Evolutionary conservation across 768 basidiomycete species (phyloP), one percentile per base, ranked within the genome.

Genomic region (Tricholoma matsutake): DNA sequence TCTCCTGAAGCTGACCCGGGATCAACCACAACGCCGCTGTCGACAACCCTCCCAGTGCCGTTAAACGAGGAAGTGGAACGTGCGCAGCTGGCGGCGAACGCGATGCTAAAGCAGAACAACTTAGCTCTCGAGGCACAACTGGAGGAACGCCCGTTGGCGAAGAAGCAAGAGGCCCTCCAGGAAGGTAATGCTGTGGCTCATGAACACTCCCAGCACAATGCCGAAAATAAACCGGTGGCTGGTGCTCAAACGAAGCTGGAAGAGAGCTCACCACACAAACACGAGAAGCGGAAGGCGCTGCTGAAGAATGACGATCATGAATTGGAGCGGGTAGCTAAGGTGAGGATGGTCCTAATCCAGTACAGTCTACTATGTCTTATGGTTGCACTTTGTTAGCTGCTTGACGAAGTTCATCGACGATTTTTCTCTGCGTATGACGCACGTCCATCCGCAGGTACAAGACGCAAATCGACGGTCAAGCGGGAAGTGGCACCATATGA

Each of bases 251-350:
- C 65, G n/a, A 62, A 60, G 16, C 59, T 55, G 3, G 64, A 65
- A 28, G 65, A 59, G 32, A 66, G 47, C 9, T 35, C 63, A 34
- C 16, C 8, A 3, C 51, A 53, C 29, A 53, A 53, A 10, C 51
- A 53, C 9, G 56, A 56, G 56, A 76, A 77, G 16, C 83, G 82
- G 60, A 92, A 89, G 70, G 91, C 94, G 0, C 72, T 98, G 32
- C 74, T 98, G 54, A 95, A 89, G 75, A 92, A 94, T 61, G 86
- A 96, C 63, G 96, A 98, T 70, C 69, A 72, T 25, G 96, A 99
- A 76, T 79, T 99, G 47, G 76, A 78, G 9, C 79, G 96, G 45
- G 79, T 99, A n/a, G 81, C 83, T 61, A 83, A 81, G 75, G 95
- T 94, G 67, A 57, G 83, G 22, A 25, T 25, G 22, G 64, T 35